Conservation (phyloP, 768 basidiomycete species). For the Hydnomerulius pinastri region DNA sequence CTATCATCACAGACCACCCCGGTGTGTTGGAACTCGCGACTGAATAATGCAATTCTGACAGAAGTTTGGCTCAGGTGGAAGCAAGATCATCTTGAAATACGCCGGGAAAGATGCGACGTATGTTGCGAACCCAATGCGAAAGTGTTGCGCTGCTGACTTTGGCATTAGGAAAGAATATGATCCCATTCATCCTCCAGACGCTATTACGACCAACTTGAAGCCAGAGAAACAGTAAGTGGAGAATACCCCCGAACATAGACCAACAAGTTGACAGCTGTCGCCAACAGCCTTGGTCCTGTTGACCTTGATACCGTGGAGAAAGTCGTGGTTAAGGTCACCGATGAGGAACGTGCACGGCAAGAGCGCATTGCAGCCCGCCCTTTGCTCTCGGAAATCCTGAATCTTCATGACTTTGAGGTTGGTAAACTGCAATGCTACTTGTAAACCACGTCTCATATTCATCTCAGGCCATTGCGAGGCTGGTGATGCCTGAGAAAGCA, state of each 20-base stretch:
- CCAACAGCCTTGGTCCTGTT: constrained; percentile 63
- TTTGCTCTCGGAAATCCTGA: constrained; percentile 76
- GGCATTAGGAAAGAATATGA: constrained; percentile 70
- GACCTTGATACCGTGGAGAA: constrained; percentile 68
- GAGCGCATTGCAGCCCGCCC: constrained; percentile 65
- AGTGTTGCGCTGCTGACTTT: not conserved
- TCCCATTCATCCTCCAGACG: constrained; percentile 86
- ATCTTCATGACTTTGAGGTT: constrained; percentile 94
- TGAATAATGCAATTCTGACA: constrained; percentile 1
- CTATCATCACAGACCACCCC: constrained; percentile 54
- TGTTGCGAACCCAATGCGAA: constrained; percentile 23
- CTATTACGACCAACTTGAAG: constrained; percentile 73
- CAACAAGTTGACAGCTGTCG: constrained; percentile 10
- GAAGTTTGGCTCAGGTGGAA: constrained; percentile 55
- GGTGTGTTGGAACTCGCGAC: constrained; percentile 37
- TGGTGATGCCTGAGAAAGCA: constrained; percentile 80
- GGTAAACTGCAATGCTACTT: constrained; percentile 2
- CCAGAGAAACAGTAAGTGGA: constrained; percentile 77
- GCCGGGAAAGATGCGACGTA: constrained; percentile 90
- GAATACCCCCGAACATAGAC: not conserved
- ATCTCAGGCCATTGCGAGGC: constrained; percentile 76
- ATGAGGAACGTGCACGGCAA: constrained; percentile 70
- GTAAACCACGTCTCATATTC: constrained; percentile 8
- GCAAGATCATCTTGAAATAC: constrained; percentile 83
- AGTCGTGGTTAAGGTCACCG: constrained; percentile 61